Evolutionary conservation across 768 basidiomycete species (phyloP), one percentile per base, ranked within the genome.

Genomic region (Tricholoma furcatifolium): DNA sequence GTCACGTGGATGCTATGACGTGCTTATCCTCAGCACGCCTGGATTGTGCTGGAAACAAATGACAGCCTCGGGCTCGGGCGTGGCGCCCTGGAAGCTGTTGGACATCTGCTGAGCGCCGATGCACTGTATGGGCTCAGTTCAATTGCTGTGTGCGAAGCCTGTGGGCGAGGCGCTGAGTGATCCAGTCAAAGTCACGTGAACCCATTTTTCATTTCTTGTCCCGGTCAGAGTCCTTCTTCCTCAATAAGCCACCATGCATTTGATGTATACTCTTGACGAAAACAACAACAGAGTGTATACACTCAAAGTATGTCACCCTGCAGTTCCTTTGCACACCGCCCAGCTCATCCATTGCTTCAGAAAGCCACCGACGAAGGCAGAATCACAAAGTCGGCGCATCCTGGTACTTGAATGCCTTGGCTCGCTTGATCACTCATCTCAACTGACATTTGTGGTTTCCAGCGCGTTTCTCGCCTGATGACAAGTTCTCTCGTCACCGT

Each of bases 391-490:
- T 96, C 93, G 51, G 97, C 96, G 11, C 96, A 98, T 70, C 96
- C 97, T 71, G 95, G 95, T 97, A 67, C 54, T 81, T 27, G 27
- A 66, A 17, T 20, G 21, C 10, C 21, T 39, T 21, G 35, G 46
- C 17, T 43, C 43, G 44, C 41, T 34, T 44, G 7, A n/a, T 51
- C 15, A 15, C 46, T 47, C 53, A 30, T 39, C 36, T 27, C 41
- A 49, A 53, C 20, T 52, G 20, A 54, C 39, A 43, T 12, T 43
- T 31, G 31, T n/a, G 15, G 17, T 36, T 21, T 45, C n/a, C 52
- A 97, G 96, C 96, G 14, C 93, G 97, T 36, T 98, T 98, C 74
- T 98, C 96, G 12, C 96, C 96, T 10, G 97, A 99, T 70, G 96
- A 98, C 82, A 98, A 98, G 76, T 98, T 96, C 74, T 96, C 94